Evolutionary conservation across 768 basidiomycete genomes (phyloP).

Genomic region (Russula virescens): DNA sequence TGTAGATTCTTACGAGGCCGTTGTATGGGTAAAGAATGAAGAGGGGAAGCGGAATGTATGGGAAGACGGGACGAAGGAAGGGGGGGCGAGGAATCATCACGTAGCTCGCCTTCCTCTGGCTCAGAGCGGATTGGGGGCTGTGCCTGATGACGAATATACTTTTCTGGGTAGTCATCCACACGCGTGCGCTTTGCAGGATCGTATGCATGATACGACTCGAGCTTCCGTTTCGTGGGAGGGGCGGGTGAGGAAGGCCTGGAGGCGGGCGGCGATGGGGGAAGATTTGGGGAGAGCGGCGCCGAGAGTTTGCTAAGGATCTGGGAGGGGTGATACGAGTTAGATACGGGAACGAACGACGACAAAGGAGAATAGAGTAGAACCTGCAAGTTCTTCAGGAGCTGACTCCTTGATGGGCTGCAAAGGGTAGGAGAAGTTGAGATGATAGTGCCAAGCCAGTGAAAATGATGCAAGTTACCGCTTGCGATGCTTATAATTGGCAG

Average conservation of each 20-base stretch:
- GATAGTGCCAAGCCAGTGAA: constrained; percentile 1
- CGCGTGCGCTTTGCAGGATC: constrained; percentile 27
- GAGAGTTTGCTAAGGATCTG: constrained; percentile 40
- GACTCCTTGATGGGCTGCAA: constrained; percentile 27
- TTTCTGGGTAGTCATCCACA: constrained; percentile 30
- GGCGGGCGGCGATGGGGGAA: constrained; percentile 43
- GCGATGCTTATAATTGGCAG: constrained; percentile 16
- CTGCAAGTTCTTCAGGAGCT: constrained; percentile 39
- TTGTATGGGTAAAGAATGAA: constrained; percentile 50
- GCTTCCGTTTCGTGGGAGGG: constrained; percentile 38
- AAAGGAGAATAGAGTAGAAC: constrained; percentile 26
- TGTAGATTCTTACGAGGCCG: constrained; percentile 54
- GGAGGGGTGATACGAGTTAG: constrained; percentile 20
- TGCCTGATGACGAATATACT: constrained; percentile 27
- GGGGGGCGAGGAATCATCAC: constrained; percentile 33
- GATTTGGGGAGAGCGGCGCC: constrained; percentile 39
- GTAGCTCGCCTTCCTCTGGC: constrained; percentile 45
- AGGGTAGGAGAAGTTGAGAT: constrained; percentile 20
- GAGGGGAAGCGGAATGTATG: constrained; percentile 28
- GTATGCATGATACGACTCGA: constrained; percentile 21
- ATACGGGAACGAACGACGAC: constrained; percentile 6
- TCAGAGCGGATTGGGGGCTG: constrained; percentile 34
- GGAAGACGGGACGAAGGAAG: constrained; percentile 20
- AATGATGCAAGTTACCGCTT: constrained; percentile 20
- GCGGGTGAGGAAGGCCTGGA: constrained; percentile 41